phyloP scores from a whole-genome alignment of 2,329 filamentous ascomycete genomes.

The Talaromyces sp. region DNA sequence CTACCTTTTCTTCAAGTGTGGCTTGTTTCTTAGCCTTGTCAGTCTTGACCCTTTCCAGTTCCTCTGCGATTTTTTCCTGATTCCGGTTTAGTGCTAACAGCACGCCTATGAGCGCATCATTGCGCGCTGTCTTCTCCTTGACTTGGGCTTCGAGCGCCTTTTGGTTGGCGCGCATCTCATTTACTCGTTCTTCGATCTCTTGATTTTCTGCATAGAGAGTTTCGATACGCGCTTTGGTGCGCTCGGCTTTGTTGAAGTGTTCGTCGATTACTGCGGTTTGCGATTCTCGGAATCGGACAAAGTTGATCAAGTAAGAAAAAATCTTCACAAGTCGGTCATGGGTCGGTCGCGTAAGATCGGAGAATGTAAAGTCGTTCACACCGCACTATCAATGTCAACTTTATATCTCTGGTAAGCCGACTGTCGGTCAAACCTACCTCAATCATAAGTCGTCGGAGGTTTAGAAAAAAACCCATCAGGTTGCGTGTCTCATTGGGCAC shows the following conservation, averaged over 20 bases:
- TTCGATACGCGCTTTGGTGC: conserved; percentile 83
- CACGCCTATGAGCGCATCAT: conserved; percentile 79
- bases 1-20: conserved; percentile 49
- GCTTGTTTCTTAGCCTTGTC: conserved; percentile 75
- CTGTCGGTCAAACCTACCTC: conserved; percentile 47
- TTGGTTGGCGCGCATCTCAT: conserved; percentile 76
- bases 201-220: conserved; percentile 81
- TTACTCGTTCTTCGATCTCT: conserved; percentile 73
- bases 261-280: conserved; percentile 87
- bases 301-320: conserved; percentile 98
- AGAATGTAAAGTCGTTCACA: conserved; percentile 89
- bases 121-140: conserved; percentile 77
- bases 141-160: conserved; percentile 77
- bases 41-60: conserved; percentile 76
- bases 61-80: conserved; percentile 78
- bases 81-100: conserved; percentile 75
- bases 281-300: conserved; percentile 92
- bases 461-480: conserved; percentile 92
- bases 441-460: conserved; percentile 71
- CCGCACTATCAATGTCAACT: conserved; percentile 61
- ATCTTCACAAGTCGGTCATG: conserved; percentile 89
- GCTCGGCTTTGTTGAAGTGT: conserved; percentile 87
- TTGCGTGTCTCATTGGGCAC: conserved; percentile 85
- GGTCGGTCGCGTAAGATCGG: conserved; percentile 85
- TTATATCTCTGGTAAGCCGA: not conserved